Evolutionary conservation across 2,329 filamentous ascomycete genomes (phyloP).

Genomic region (Cytospora leucostoma): DNA sequence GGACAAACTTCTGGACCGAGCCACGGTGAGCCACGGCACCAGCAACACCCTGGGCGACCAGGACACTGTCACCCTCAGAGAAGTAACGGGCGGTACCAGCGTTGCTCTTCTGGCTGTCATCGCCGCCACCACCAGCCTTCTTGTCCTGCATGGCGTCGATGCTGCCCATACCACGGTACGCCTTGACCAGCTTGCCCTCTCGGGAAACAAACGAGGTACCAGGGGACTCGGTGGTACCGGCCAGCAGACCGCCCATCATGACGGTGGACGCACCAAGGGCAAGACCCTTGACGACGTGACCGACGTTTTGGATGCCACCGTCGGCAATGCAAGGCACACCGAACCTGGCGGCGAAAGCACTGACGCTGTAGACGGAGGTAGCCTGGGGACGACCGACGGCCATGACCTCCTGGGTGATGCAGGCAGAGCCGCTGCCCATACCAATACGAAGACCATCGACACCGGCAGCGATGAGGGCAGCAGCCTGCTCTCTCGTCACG

Average conservation of each 20-base stretch:
- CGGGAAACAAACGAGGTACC: conserved; percentile 95
- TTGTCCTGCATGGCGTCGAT: conserved; percentile 99
- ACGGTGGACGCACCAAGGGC: conserved; percentile 91
- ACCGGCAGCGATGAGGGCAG: conserved; percentile 86
- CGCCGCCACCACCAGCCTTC: conserved; percentile 78
- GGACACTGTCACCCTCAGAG: conserved; percentile 90
- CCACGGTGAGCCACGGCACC: conserved; percentile 79
- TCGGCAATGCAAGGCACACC: conserved; percentile 98
- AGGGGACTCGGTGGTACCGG: conserved; percentile 95
- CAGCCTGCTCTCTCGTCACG: conserved; percentile 95
- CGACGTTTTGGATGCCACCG: conserved; percentile 96
- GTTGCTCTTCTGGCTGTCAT: conserved; percentile 78
- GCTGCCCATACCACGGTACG: conserved; percentile 97
- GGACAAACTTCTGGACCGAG: conserved; percentile 91
- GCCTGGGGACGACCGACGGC: conserved; percentile 96
- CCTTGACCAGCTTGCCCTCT: conserved; percentile 97
- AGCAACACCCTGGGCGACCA: conserved; percentile 95
- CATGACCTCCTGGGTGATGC: conserved; percentile 99
- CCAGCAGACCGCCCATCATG: conserved; percentile 99
- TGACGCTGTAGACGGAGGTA: conserved; percentile 86
- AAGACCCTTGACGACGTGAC: conserved; percentile 98
- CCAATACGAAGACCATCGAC: conserved; percentile 96
- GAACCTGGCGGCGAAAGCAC: conserved; percentile 85
- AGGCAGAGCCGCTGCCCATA: conserved; percentile 97
- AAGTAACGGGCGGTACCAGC: conserved; percentile 98